Base-by-base conservation (phyloP, 768 basidiomycete species). In the Pilatotrama ljubarskyi region DNA sequence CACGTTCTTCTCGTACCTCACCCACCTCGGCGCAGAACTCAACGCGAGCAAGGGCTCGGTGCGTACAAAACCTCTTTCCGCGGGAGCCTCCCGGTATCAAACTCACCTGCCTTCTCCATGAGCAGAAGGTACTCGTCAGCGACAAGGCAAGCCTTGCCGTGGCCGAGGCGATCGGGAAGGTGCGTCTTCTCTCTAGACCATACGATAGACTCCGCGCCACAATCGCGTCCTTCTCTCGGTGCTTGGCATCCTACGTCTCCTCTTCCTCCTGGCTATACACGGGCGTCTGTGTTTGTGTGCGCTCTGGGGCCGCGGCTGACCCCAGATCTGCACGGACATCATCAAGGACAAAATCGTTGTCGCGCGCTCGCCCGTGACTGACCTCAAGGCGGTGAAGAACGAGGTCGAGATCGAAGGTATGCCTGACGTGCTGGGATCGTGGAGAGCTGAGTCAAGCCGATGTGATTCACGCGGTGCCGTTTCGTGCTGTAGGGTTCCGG, bases 321-420 rank as follows among this genome's bases (percentile, higher is more conserved):
- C n/a, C 13, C 51, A 67, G 66, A 55, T 66, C n/a, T 58, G 49
- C 57, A 53, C 40, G 35, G 13, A 54, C 47, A 48, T 66, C 57
- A 51, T 62, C 35, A 82, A 81, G 86, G 83, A 82, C 17, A 84
- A 86, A 22, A 82, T 87, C 65, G 74, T 76, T 6, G 81, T 87
- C 52, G 74, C 78, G 0, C 80, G 84, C 15, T 93, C 93, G 0
- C 91, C 91, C 5, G 77, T 95, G 15, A 84, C 88, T 9, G 88
- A 91, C 55, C 72, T 91, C 68, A 94, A 94, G 71, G 73, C 92
- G 1, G 84, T 93, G 67, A 94, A 94, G 75, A 93, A 92, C 64
- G 73, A 71, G 3, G 84, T 82, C 0, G 96, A 99, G 68, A 74
- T 95, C 13, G 90, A 69, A 65, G 70, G 68, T 69, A 49, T 6